phyloP scores from a whole-genome alignment of 1,284 basidiomycete species.

The Cryptococcus deneoformans region DNA sequence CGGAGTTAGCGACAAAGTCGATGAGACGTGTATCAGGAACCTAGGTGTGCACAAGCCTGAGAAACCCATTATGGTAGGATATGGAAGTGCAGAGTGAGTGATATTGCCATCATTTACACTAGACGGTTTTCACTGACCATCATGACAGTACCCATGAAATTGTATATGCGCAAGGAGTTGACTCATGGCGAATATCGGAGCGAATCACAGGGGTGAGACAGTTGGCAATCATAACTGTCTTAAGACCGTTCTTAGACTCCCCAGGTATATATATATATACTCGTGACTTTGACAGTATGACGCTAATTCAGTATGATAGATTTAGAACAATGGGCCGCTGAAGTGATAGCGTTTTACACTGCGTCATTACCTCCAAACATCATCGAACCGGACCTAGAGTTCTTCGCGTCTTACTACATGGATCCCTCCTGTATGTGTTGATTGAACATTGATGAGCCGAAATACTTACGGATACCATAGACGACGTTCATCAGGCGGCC shows the following conservation, averaged over 20 bases:
- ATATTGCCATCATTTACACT: constrained; percentile 5
- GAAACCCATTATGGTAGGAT: constrained; percentile 52
- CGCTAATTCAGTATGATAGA: constrained; percentile 52
- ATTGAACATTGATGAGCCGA: neutral
- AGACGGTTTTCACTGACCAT: neutral
- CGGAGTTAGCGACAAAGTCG: constrained; percentile 59
- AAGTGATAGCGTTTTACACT: constrained; percentile 73
- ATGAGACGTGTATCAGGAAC: constrained; percentile 57
- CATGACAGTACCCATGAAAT: neutral
- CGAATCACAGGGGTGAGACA: constrained; percentile 65
- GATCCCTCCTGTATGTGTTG: constrained; percentile 63
- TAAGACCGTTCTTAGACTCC: constrained; percentile 67
- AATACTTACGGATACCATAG: constrained; percentile 32
- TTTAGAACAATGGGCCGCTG: constrained; percentile 61
- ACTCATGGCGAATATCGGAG: constrained; percentile 67
- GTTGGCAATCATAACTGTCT: constrained; percentile 62
- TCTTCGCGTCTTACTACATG: constrained; percentile 71
- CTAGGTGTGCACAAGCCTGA: constrained; percentile 48
- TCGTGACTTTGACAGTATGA: neutral
- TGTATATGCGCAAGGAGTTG: constrained; percentile 3
- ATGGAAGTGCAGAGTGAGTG: constrained; percentile 53
- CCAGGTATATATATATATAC: constrained; percentile 59
- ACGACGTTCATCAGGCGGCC: constrained; percentile 70
- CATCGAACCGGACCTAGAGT: constrained; percentile 64
- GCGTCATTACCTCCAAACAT: constrained; percentile 62